Evolutionary conservation across 176 grass and related monocot genomes (phyloP).

Genomic region (Ensete ventricosum): DNA sequence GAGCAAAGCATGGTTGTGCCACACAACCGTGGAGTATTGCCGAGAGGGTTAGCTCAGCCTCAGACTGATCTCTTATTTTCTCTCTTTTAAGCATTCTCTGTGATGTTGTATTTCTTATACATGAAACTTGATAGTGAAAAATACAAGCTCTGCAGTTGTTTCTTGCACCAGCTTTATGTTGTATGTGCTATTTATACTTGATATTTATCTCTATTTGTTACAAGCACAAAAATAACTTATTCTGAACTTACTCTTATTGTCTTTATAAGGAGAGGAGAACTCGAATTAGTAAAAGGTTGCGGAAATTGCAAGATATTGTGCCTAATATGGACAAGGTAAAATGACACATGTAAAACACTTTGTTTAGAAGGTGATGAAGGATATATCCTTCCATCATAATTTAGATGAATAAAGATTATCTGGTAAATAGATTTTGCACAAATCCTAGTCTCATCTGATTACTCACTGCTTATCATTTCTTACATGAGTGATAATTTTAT

Average conservation of each 20-base stretch:
- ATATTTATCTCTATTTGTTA: background rate
- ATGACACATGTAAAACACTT: background rate
- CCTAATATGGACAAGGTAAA: constrained; percentile 99
- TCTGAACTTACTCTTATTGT: background rate
- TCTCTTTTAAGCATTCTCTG: background rate
- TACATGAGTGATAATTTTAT: background rate
- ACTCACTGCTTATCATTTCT: background rate
- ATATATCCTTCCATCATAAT: background rate
- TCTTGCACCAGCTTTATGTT: constrained; percentile 1
- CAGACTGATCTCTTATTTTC: background rate
- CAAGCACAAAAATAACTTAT: background rate
- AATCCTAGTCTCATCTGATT: background rate
- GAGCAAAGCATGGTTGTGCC: constrained; percentile 85
- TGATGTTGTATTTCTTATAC: background rate
- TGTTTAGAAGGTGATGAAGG: background rate
- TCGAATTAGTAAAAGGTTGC: constrained; percentile 84
- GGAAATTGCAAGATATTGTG: constrained; percentile 79
- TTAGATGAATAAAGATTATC: background rate
- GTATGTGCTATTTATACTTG: background rate
- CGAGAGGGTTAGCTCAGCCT: constrained; percentile 50
- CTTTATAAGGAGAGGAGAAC: constrained; percentile 79
- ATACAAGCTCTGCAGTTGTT: background rate
- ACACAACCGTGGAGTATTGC: constrained; percentile 90
- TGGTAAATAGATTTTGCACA: background rate
- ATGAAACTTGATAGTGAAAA: background rate